Evolutionary conservation across 768 basidiomycete species (phyloP), one percentile per base, ranked within the genome.

Genomic region (Infundibulicybe gibba): DNA sequence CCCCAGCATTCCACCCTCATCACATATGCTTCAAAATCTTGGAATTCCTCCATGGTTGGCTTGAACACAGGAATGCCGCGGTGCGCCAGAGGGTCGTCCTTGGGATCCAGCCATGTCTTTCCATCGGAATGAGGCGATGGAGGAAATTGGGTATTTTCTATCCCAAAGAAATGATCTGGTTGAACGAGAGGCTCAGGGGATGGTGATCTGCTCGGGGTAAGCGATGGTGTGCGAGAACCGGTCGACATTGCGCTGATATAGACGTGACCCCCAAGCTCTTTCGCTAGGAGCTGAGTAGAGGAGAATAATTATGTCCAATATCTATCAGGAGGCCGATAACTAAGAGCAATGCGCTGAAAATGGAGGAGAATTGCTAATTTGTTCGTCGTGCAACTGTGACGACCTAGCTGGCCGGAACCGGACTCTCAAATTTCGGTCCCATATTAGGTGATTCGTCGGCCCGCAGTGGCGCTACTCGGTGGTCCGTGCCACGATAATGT

Each of bases 51-150:
- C 81, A 94, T 87, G 2, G 87, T 82, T 8, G 97, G 97, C 61
- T 83, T 87, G 77, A 99, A 99, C 10, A 99, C 93, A 5, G 95
- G 97, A 40, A 98, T 95, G 32, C 95, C 97, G 41, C 89, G 86
- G 56, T 84, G 79, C 0, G 90, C 89, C 21, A 83, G 60, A 19
- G 82, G 87, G 70, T 92, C 90, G 57, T 90, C 87, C 21, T 74
- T 73, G n/a, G 90, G 90, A 54, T 82, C 78, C 31, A 90, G 71
- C 80, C 83, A 88, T 32, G 74, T 69, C 51, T 76, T 75, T 21
- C 79, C 79, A 51, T 81, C 77, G 2, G 83, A 83, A 50, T 75
- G 62, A 9, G 85, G 85, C 6, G 86, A 87, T 6, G 77, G 80
- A 2, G 79, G 79, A 0, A 56, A 67, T 62, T 56, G 80, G 55